Percentiles rank a stretch among this genome's conserved stretches.
phyloP scores from a whole-genome alignment of 148 eudicot genomes.

The Fagopyrum esculentum region DNA sequence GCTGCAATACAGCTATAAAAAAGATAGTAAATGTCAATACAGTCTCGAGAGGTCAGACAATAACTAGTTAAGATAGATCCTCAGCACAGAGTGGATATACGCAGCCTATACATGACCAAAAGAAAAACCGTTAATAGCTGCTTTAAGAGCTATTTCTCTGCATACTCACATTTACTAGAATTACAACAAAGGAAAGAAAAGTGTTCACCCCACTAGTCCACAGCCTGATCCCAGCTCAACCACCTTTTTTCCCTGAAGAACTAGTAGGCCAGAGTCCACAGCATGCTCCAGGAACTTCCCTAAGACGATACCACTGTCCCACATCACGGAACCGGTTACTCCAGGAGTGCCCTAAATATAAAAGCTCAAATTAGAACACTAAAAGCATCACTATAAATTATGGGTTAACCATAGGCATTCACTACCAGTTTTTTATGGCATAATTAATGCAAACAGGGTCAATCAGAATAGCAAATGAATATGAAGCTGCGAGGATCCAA shows the following conservation, averaged over 20 bases:
- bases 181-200: background rate
- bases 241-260: constrained; percentile 74
- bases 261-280: constrained; percentile 46
- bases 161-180: background rate
- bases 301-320: constrained; percentile 90
- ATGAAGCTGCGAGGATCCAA: background rate
- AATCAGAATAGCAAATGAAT: background rate
- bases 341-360: constrained; percentile 66
- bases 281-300: constrained; percentile 93
- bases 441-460: background rate
- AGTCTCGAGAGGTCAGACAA: background rate
- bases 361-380: background rate
- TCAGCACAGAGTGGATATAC: background rate
- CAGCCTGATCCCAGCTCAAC: constrained; percentile 94
- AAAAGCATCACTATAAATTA: background rate
- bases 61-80: background rate
- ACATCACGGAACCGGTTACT: constrained; percentile 93
- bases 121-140: background rate
- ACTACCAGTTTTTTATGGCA: background rate
- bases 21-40: constrained; percentile 7
- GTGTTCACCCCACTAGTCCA: constrained; percentile 73
- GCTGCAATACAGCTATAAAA: constrained; percentile 84
- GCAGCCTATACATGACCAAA: background rate
- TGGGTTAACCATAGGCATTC: background rate
- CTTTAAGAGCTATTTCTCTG: background rate